phyloP scores from a whole-genome alignment of 2,329 filamentous ascomycete genomes.

The Drechslerella coelobrocha region DNA sequence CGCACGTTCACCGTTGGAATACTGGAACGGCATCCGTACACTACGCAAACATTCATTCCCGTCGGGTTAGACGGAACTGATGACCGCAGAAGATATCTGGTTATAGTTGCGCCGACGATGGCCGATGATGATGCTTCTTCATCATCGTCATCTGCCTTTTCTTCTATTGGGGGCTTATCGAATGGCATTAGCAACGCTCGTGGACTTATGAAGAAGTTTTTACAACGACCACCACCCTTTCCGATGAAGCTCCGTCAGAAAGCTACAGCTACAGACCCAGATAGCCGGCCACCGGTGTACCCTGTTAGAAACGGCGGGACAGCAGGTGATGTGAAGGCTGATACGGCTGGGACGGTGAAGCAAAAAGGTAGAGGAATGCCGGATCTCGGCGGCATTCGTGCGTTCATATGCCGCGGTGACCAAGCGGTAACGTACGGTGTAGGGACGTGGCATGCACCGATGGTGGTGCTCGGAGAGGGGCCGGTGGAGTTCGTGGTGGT shows the following conservation, averaged over 20 bases:
- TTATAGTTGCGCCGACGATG: conserved; percentile 84
- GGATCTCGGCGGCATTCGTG: conserved; percentile 72
- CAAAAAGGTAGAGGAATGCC: conserved; percentile 68
- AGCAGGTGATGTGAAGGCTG: background rate
- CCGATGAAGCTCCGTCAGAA: conserved; percentile 15
- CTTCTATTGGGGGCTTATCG: too few relatives aligned
- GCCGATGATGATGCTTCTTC: conserved; percentile 12
- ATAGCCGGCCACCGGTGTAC: conserved; percentile 19
- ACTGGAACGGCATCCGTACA: conserved; percentile 91
- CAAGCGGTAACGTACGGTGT: conserved; percentile 92
- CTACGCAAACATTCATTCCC: conserved; percentile 90
- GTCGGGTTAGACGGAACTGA: conserved; percentile 65
- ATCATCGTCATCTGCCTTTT: background rate
- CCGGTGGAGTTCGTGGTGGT: conserved; percentile 85
- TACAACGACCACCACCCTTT: conserved; percentile 19
- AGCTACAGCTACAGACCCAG: background rate
- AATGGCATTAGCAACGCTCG: too few relatives aligned
- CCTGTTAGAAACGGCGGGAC: conserved; percentile 1
- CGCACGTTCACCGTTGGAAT: conserved; percentile 71
- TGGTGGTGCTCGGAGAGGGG: conserved; percentile 78
- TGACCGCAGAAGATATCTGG: conserved; percentile 68
- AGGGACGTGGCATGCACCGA: conserved; percentile 95
- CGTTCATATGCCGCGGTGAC: conserved; percentile 77
- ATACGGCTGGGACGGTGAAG: conserved; percentile 26
- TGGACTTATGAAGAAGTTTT: background rate